A percentile compares a stretch with the other conserved stretches of the same genome.
phyloP scores from a whole-genome alignment of 352 stramenopile genomes.

The Achlya hypogyna region DNA sequence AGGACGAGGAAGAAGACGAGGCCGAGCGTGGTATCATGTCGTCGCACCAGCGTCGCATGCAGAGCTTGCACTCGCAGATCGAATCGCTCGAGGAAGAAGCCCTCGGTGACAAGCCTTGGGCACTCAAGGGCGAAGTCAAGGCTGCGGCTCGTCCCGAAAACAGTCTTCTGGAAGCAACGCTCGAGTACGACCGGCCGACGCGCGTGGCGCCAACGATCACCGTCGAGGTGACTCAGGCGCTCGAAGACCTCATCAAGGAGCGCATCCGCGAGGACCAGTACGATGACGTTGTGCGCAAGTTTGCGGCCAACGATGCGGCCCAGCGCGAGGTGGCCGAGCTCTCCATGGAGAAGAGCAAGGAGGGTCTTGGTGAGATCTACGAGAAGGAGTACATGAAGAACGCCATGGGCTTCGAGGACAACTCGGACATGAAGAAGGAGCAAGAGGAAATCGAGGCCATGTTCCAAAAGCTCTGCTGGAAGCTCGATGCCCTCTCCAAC shows the following conservation, averaged over 20 bases:
- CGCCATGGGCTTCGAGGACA: conserved; percentile 86
- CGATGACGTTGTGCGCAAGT: conserved; percentile 90
- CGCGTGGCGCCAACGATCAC: conserved; percentile 90
- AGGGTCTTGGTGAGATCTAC: conserved; percentile 90
- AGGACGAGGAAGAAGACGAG: conserved; percentile 56
- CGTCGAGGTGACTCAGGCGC: conserved; percentile 82
- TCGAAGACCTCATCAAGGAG: conserved; percentile 93
- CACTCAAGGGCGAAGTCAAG: conserved; percentile 87
- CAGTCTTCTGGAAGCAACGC: conserved; percentile 88
- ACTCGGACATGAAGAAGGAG: conserved; percentile 87
- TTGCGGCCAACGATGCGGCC: conserved; percentile 61
- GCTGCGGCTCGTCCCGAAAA: conserved; percentile 83
- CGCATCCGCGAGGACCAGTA: conserved; percentile 92
- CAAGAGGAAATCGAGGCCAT: conserved; percentile 91
- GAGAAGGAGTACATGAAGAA: conserved; percentile 95
- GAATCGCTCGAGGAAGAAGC: conserved; percentile 80
- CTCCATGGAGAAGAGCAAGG: conserved; percentile 87
- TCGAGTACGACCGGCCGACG: conserved; percentile 89
- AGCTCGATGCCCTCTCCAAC: conserved; percentile 92
- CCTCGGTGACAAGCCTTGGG: conserved; percentile 90
- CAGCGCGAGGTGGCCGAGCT: conserved; percentile 88
- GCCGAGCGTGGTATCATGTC: conserved; percentile 65
- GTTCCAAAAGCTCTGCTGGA: conserved; percentile 92
- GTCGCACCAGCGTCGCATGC: conserved; percentile 58
- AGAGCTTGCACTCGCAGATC: conserved; percentile 73